Percentiles rank a stretch among this genome's conserved stretches.
phyloP scores from a whole-genome alignment of 345 rosid species.

The Salix suchowensis region DNA sequence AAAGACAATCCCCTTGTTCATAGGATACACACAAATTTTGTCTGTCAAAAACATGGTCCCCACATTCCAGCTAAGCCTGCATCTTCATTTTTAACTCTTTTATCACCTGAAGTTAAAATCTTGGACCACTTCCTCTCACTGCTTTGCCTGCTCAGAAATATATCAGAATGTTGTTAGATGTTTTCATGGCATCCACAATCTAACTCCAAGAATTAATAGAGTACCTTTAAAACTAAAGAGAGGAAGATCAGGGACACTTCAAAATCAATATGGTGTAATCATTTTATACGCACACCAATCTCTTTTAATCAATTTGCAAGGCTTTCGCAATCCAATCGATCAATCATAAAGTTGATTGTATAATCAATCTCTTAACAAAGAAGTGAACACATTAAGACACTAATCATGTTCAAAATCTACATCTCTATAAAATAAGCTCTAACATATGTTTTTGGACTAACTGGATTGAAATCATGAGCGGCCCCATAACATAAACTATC shows the following conservation, averaged over 20 bases:
- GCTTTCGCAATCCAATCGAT: too few relatives aligned
- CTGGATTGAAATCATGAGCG: too few relatives aligned
- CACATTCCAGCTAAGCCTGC: not conserved
- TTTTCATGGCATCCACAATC: not conserved
- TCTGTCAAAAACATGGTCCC: not conserved
- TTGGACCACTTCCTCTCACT: not conserved
- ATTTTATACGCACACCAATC: too few relatives aligned
- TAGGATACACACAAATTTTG: not conserved
- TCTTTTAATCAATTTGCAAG: too few relatives aligned
- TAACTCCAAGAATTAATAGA: too few relatives aligned
- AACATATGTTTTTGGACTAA: too few relatives aligned
- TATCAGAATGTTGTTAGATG: not conserved
- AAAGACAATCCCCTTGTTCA: not conserved
- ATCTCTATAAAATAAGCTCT: too few relatives aligned
- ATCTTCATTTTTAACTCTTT: not conserved
- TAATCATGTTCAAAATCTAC: too few relatives aligned
- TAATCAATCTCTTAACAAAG: too few relatives aligned
- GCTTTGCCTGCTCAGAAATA: slow-evolving; percentile 23
- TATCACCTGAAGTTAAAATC: not conserved
- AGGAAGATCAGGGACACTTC: not conserved
- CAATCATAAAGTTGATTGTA: too few relatives aligned
- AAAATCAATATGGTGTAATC: not conserved
- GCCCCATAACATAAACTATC: too few relatives aligned
- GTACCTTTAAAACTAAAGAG: not conserved
- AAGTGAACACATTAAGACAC: too few relatives aligned